Percentiles rank a stretch among this genome's conserved stretches.
Conservation (phyloP, 228 moss, liverwort and hornwort species). For the Sphagnum magellanicum region DNA sequence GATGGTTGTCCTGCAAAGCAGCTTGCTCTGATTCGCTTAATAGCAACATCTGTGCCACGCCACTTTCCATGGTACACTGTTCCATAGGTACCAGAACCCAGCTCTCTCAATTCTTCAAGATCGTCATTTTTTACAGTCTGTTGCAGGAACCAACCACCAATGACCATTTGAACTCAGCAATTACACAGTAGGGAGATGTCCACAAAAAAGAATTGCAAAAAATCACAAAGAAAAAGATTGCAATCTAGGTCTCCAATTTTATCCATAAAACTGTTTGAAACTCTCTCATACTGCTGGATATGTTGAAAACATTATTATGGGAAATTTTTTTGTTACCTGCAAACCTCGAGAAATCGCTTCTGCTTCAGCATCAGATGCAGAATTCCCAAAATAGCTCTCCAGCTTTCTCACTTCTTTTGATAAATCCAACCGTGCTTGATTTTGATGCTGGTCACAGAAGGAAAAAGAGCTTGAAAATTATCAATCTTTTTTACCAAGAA, state of each 20-base stretch:
- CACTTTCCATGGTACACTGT: conserved; percentile 99
- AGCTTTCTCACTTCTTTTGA: conserved; percentile 21
- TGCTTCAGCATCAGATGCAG: conserved; percentile 64
- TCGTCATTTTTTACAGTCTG: conserved; percentile 95
- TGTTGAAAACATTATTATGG: too few species aligned
- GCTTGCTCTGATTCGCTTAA: conserved; percentile 96
- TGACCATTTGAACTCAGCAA: too few species aligned
- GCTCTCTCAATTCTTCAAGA: conserved; percentile 93
- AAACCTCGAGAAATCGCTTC: conserved; percentile 89
- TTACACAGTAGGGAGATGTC: too few species aligned
- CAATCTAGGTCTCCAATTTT: too few species aligned
- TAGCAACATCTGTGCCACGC: conserved; percentile 98
- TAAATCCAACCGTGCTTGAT: conserved; percentile 5
- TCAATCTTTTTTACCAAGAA: too few species aligned
- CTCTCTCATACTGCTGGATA: too few species aligned
- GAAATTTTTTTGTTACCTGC: conserved; percentile 42
- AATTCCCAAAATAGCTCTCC: conserved; percentile 31
- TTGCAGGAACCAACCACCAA: too few species aligned
- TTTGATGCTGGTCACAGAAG: too few species aligned
- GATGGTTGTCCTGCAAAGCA: conserved; percentile 98
- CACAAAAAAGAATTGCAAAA: too few species aligned
- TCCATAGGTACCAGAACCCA: conserved; percentile 97
- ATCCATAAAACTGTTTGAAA: too few species aligned
- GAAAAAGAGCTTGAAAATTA: too few species aligned
- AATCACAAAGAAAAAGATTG: too few species aligned